Base-by-base conservation (phyloP, 1,139 yeast species). In the Hyphopichia khmerensis region DNA sequence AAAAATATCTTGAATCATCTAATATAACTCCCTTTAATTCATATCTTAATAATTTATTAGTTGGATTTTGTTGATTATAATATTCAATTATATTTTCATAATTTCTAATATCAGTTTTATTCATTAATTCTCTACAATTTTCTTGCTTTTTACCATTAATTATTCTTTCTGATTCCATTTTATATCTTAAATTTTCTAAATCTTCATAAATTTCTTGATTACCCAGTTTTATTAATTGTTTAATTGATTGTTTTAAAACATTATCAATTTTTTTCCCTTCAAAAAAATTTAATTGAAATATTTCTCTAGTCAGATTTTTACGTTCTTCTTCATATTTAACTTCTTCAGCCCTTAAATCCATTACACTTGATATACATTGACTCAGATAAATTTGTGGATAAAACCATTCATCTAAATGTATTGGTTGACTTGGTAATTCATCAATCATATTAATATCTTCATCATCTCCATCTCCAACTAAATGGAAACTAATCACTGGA, bases 261-360 rank as follows among this genome's bases (percentile, higher is more conserved):
- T 51, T 49, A 31, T 55, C 58, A 24, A 69, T 55, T 24, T 56
- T 57, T 47, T 68, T 68, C 1, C 75, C 75, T 47, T 67, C 73
- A 46, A 67, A 68, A 10, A 70, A 62, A 41, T 56, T 67, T 41
- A 60, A 50, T 6, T 53, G 49, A 63, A 69, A 62, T 24, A 69
- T 53, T 38, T 52, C 48, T 27, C 52, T 50, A 29, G 65, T 51
- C 11, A 55, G 36, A 34, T 51, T 43, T 14, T 52, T 40, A 38
- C 70, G 48, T 30, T 53, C 47, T 33, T 48, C 39, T 36, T 55
- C 43, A 6, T 48, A 27, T 19, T 46, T 48, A 8, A 48, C 40
- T 36, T 59, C 57, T 38, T 51, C 45, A 11, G 40, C 40, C 29
- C 56, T 48, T 56, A 64, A 59, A 9, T 54, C 49, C 23, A 46